These are phyloP conservation scores for Rhynchospora tenuis DNA, from an alignment of 176 grass and related monocot species.

Conservation along the genomic window DNA sequence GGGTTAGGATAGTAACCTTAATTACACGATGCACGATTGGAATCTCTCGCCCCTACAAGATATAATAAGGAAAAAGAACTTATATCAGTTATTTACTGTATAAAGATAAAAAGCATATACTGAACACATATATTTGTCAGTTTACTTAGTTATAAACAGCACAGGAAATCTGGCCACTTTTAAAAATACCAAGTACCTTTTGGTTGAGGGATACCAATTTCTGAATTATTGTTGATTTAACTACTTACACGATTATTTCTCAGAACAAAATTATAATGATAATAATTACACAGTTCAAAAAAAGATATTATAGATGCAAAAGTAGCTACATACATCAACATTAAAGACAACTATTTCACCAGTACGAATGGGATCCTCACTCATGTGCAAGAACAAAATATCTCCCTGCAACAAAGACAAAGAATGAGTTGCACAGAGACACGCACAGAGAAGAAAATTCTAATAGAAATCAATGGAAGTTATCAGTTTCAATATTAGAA, in stretches of 20 bases:
- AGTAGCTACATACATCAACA: slow-evolving; percentile 39
- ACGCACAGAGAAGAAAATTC: neutral
- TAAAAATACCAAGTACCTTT: neutral
- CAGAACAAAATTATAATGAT: too few relatives aligned
- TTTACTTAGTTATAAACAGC: neutral
- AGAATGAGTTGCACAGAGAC: neutral
- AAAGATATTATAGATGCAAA: neutral
- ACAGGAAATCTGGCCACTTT: neutral
- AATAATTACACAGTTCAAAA: neutral
- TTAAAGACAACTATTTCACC: slow-evolving; percentile 66
- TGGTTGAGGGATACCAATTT: neutral
- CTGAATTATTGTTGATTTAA: neutral
- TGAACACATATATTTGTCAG: neutral
- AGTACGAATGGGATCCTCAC: slow-evolving; percentile 44
- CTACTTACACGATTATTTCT: neutral
- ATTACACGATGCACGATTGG: slow-evolving; percentile 97
- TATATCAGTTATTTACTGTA: neutral
- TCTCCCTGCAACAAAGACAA: slow-evolving; percentile 42
- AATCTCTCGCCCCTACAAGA: slow-evolving; percentile 60
- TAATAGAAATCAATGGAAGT: neutral
- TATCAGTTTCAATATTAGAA: neutral
- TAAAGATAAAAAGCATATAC: neutral
- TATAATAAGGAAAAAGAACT: slow-evolving; percentile 5
- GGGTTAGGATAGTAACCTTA: slow-evolving; percentile 38
- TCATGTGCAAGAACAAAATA: slow-evolving; percentile 60